These are phyloP conservation scores for Aphanoascus verrucosus DNA, from an alignment of 2,329 filamentous ascomycete species.

Conservation along the genomic window DNA sequence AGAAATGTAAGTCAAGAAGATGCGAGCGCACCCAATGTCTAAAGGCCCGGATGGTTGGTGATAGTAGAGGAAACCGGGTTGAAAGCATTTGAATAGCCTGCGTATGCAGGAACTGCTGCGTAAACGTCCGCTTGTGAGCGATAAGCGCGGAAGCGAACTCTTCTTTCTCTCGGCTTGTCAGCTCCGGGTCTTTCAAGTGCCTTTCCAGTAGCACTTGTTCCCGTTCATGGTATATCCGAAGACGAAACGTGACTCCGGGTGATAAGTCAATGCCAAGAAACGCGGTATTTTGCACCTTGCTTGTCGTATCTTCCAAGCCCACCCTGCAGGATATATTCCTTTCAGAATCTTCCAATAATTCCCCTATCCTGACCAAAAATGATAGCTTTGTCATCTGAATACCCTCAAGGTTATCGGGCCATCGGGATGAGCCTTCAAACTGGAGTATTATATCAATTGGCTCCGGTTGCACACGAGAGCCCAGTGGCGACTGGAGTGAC, in stretches of 20 bases:
- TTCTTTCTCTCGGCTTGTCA: constrained; percentile 56
- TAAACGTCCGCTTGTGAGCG: constrained; percentile 58
- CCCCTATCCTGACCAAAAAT: constrained; percentile 64
- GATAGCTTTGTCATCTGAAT: constrained; percentile 92
- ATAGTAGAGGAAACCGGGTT: constrained; percentile 69
- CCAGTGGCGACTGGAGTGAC: constrained; percentile 33
- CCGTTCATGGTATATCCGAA: constrained; percentile 80
- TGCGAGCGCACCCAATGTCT: constrained; percentile 87
- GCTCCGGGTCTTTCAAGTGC: constrained; percentile 61
- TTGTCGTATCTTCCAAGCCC: constrained; percentile 66
- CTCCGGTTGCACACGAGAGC: constrained; percentile 15
- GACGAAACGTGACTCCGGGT: constrained; percentile 62
- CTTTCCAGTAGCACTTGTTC: constrained; percentile 72
- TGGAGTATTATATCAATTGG: constrained; percentile 74
- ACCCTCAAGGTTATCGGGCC: constrained; percentile 82
- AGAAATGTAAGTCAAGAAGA: constrained; percentile 64
- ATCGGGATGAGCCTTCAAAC: constrained; percentile 85
- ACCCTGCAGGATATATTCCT: constrained; percentile 55
- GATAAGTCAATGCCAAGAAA: constrained; percentile 74
- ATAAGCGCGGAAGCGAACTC: constrained; percentile 60
- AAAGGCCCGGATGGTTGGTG: constrained; percentile 67
- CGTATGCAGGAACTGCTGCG: constrained; percentile 64
- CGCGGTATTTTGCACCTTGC: constrained; percentile 61
- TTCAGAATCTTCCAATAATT: constrained; percentile 55
- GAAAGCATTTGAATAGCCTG: constrained; percentile 71